Base-by-base conservation (phyloP, 1,284 basidiomycete species). In the Ustilago hordei region DNA sequence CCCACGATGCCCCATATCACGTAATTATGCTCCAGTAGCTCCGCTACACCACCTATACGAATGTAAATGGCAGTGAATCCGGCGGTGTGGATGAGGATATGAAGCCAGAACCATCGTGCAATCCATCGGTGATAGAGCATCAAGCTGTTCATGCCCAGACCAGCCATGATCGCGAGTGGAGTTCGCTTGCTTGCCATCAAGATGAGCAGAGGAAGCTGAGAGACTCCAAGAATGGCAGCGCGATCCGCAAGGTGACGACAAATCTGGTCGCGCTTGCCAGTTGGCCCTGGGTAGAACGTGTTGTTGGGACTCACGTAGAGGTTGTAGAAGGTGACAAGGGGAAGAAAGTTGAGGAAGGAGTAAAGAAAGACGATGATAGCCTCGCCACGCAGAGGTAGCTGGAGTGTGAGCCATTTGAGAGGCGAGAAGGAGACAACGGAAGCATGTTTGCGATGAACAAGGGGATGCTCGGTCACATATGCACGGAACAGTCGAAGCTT, bases 51-150 rank as follows among this genome's bases (percentile, higher is more conserved):
- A 2, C 48, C 56, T 1, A 58, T 43, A 9, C 56, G 45, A 4
- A 64, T 41, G 8, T 65, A 65, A 35, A 62, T 53, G 2, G 64
- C 64, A 13, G 77, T 74, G 55, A 58, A 81, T 9, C 54, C 69
- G 13, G 68, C n/a, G 8, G 73, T 74, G 43, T 87, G 86, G 4
- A 83, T n/a, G 19, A 80, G 9, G 31, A 73, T 82, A 28, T 85
- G 78, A 5, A 76, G 3, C 55, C 72, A 80, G 55, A 80, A 79
- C 34, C 82, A 60, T 4, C 85, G 56, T 1, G 84, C 81, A 8
- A 87, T 75, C 84, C 84, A 86, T 9, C 86, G 80, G 43, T 87
- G 86, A 32, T 81, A 82, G 2, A 86, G 70, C 66, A 86, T 84
- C 31, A 82, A 61, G 12, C 77, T 82, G 41, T 81, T 77, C 72